Evolutionary conservation across 2,329 filamentous ascomycete species (phyloP).

Genomic region (Teratosphaeriaceae sp.): DNA sequence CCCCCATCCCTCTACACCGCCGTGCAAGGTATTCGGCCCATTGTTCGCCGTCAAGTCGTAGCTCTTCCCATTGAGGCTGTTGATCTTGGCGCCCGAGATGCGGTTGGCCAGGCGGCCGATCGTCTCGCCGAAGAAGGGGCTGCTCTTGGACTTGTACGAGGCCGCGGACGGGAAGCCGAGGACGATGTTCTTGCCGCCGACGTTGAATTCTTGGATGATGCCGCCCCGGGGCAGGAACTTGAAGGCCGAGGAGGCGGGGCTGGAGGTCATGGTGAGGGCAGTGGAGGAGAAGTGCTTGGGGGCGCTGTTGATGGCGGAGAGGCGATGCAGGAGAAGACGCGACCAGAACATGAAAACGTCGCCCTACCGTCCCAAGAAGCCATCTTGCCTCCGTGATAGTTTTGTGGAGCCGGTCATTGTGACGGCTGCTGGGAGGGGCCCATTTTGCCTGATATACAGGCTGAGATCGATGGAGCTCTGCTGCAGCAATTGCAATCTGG

Average conservation of each 20-base stretch:
- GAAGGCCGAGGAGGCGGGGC: conserved; percentile 35
- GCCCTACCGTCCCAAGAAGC: neutral
- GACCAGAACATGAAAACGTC: neutral
- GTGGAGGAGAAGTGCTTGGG: neutral
- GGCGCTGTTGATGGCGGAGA: neutral
- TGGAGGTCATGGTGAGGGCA: conserved; percentile 10
- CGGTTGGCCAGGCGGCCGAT: conserved; percentile 83
- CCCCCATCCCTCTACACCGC: conserved; percentile 64
- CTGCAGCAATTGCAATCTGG: no score
- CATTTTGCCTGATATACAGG: conserved; percentile 11
- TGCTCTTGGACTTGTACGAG: conserved; percentile 69
- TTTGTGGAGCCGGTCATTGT: conserved; percentile 10
- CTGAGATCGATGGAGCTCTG: neutral
- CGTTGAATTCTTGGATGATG: conserved; percentile 72
- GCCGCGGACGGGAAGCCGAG: conserved; percentile 73
- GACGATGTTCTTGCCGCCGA: conserved; percentile 79
- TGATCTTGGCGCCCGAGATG: conserved; percentile 63
- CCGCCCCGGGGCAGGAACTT: conserved; percentile 69
- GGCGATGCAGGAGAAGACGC: neutral
- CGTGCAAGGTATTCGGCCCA: conserved; percentile 59
- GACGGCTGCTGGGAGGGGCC: conserved; percentile 5
- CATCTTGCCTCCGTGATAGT: neutral
- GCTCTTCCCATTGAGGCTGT: conserved; percentile 62
- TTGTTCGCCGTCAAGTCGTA: conserved; percentile 72
- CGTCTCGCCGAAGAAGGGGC: conserved; percentile 82